Conservation (phyloP, 2,329 filamentous ascomycete species). For the Elsinoe perseae region DNA sequence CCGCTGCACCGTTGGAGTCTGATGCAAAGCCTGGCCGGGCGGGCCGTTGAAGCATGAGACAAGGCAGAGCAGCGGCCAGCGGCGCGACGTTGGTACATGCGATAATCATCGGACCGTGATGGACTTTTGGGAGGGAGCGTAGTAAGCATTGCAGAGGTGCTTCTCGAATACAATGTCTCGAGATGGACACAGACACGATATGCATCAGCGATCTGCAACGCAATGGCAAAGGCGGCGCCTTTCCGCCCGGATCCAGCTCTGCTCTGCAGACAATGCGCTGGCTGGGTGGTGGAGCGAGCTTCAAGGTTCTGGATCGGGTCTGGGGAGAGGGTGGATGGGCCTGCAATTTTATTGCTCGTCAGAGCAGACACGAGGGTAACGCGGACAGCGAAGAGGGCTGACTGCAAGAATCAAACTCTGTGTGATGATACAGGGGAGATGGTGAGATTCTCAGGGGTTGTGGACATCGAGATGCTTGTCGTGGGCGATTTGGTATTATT, state of each 20-base stretch:
- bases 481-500: background rate
- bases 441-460: background rate
- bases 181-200: background rate
- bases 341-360: background rate
- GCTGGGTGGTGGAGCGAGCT: background rate
- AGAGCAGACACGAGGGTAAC: background rate
- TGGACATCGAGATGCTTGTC: background rate
- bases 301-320: background rate
- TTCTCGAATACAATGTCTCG: too few relatives aligned
- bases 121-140: background rate
- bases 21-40: background rate
- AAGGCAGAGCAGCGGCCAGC: background rate
- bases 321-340: background rate
- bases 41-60: background rate
- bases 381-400: too few relatives aligned
- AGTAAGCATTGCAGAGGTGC: background rate
- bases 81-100: background rate
- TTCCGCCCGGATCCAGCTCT: background rate
- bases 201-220: background rate
- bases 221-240: background rate
- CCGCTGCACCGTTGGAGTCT: background rate
- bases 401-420: too few relatives aligned
- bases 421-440: background rate
- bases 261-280: background rate
- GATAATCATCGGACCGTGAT: background rate